Conservation (phyloP, 768 basidiomycete species). For the Collybia nuda region DNA sequence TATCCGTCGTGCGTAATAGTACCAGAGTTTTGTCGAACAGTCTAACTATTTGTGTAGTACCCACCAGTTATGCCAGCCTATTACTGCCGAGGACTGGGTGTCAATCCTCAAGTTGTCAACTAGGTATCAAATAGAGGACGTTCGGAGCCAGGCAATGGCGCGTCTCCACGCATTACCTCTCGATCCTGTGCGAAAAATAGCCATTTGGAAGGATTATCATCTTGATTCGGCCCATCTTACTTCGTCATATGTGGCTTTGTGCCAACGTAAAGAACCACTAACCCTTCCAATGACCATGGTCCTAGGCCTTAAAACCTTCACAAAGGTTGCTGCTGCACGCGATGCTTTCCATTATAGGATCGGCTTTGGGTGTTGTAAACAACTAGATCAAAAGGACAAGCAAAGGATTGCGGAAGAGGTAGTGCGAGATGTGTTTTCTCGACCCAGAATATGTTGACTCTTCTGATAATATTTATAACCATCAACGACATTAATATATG, state of each 20-base stretch:
- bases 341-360: conserved; percentile 28
- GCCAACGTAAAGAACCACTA: conserved; percentile 28
- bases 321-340: conserved; percentile 29
- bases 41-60: conserved; percentile 8
- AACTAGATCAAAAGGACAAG: not conserved
- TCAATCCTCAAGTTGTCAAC: conserved; percentile 33
- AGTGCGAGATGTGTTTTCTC: not conserved
- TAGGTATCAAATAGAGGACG: conserved; percentile 29
- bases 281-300: conserved; percentile 31
- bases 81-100: conserved; percentile 25
- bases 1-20: conserved; percentile 44
- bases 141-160: conserved; percentile 25
- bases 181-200: conserved; percentile 31
- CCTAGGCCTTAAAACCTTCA: conserved; percentile 30
- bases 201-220: conserved; percentile 34
- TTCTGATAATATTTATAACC: no score
- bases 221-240: conserved; percentile 26
- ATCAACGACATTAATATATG: no score
- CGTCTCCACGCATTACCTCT: conserved; percentile 25
- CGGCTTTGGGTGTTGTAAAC: conserved; percentile 12
- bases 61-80: conserved; percentile 16
- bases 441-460: not conserved
- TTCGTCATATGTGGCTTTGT: conserved; percentile 26
- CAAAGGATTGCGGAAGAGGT: conserved; percentile 7
- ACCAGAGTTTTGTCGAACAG: not conserved